Conservation (phyloP, 1,284 basidiomycete genomes). For the Tilletia walkeri region DNA sequence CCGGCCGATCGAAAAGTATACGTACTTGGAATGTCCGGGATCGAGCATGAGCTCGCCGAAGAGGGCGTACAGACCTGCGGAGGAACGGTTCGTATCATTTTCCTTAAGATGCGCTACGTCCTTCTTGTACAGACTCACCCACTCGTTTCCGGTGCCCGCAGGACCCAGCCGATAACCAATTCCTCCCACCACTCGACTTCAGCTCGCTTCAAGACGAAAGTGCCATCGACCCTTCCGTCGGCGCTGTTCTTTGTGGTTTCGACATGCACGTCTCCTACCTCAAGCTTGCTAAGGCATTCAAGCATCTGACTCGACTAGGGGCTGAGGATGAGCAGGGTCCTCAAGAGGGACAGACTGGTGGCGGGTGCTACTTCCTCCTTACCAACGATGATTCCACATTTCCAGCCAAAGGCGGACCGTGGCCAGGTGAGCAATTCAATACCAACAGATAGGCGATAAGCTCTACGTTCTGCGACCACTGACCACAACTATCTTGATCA, state of each 20-base stretch:
- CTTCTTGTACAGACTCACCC: not conserved
- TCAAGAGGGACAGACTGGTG: slow-evolving; percentile 62
- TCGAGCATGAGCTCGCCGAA: slow-evolving; percentile 85
- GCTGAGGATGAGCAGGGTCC: slow-evolving; percentile 35
- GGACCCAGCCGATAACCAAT: slow-evolving; percentile 78
- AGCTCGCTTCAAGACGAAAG: slow-evolving; percentile 61
- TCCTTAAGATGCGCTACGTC: not conserved
- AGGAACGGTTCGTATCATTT: slow-evolving; percentile 68
- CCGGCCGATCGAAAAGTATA: slow-evolving; percentile 91
- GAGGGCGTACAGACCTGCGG: slow-evolving; percentile 79
- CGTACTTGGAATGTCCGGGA: slow-evolving; percentile 85
- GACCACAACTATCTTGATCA: not conserved
- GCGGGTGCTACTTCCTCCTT: slow-evolving; percentile 78
- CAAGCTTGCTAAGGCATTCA: slow-evolving; percentile 88
- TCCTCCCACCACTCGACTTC: slow-evolving; percentile 70
- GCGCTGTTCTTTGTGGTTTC: slow-evolving; percentile 82
- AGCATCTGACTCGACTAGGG: slow-evolving; percentile 60
- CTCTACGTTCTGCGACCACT: not conserved
- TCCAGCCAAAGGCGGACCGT: slow-evolving; percentile 73
- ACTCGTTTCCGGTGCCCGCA: slow-evolving; percentile 52
- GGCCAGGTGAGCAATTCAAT: slow-evolving; percentile 65
- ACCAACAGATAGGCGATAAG: too few species aligned
- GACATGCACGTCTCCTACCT: slow-evolving; percentile 66
- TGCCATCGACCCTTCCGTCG: slow-evolving; percentile 73
- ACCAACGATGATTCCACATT: slow-evolving; percentile 92